Evolutionary conservation across 148 eudicot genomes (phyloP).

Genomic region (Diospyros lotus): DNA sequence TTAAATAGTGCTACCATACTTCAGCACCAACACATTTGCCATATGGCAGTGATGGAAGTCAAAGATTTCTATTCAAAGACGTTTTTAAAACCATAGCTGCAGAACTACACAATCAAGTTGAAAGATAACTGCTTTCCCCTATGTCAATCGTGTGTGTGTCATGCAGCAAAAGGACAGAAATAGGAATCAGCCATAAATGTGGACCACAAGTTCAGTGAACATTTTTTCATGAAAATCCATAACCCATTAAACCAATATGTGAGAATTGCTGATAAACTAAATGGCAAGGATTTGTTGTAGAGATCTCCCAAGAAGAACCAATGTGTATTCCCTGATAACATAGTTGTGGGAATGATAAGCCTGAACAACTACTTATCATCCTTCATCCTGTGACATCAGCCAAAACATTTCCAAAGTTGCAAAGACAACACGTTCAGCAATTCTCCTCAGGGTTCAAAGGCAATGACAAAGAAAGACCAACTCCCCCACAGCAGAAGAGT

Average conservation of each 20-base stretch:
- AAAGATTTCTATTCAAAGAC: neutral
- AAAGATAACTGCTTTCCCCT: neutral
- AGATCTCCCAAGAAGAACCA: neutral
- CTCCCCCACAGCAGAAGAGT: no score
- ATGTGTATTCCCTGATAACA: neutral
- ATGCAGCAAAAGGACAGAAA: neutral
- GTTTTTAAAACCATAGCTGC: neutral
- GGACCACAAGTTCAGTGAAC: neutral
- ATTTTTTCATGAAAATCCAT: neutral
- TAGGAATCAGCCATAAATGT: neutral
- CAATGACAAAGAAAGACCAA: no score
- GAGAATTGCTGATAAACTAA: neutral
- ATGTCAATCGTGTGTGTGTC: neutral
- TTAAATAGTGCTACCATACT: neutral
- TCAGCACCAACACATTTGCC: neutral
- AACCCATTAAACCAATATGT: neutral
- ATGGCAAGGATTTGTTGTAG: neutral
- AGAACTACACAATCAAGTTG: neutral
- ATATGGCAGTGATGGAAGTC: neutral
- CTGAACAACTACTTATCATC: neutral
- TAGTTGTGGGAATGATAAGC: neutral
- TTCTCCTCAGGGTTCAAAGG: neutral
- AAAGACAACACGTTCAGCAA: conserved; percentile 1
- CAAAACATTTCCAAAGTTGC: neutral
- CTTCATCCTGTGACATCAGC: neutral